Evolutionary conservation across 345 rosid genomes (phyloP).

Genomic region (rapeseed (Brassica napus)): DNA sequence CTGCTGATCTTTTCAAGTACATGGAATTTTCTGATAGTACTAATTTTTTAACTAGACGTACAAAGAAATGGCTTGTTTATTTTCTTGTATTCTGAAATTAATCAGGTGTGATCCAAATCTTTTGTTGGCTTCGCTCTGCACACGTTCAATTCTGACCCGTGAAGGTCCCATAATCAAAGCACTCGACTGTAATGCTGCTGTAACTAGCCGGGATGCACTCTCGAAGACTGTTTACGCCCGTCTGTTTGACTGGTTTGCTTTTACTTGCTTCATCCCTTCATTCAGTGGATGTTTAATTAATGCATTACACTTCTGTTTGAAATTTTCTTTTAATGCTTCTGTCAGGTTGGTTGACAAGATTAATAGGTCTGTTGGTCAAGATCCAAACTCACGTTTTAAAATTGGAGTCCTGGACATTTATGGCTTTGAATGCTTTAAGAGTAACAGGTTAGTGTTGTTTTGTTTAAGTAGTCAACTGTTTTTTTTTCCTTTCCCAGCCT

Average conservation of each 20-base stretch:
- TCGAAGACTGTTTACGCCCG: constrained; percentile 95
- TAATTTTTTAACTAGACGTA: background rate
- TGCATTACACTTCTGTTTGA: constrained; percentile 11
- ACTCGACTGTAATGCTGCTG: constrained; percentile 91
- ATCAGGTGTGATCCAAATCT: constrained; percentile 83
- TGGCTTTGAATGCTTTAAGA: constrained; percentile 93
- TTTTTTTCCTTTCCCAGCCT: constrained; percentile 1
- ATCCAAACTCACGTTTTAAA: constrained; percentile 62
- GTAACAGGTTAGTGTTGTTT: constrained; percentile 63
- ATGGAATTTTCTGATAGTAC: constrained; percentile 28
- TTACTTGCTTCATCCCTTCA: constrained; percentile 16
- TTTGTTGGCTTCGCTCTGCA: constrained; percentile 74
- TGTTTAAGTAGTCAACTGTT: constrained; percentile 5
- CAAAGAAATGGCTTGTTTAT: constrained; percentile 20
- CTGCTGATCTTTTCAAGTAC: constrained; percentile 90
- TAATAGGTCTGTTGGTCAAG: constrained; percentile 93
- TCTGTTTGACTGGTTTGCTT: constrained; percentile 86
- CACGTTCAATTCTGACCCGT: constrained; percentile 93
- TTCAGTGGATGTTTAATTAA: constrained; percentile 20
- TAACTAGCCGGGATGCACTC: constrained; percentile 91
- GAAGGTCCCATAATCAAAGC: constrained; percentile 91
- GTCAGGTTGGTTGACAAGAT: constrained; percentile 93
- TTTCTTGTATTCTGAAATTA: constrained; percentile 26
- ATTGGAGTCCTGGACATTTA: constrained; percentile 97
- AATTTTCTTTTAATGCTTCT: constrained; percentile 23